These are phyloP conservation scores for Nakaseomyces uthaithaninus DNA, from an alignment of 1,139 yeast species.

Conservation along the genomic window DNA sequence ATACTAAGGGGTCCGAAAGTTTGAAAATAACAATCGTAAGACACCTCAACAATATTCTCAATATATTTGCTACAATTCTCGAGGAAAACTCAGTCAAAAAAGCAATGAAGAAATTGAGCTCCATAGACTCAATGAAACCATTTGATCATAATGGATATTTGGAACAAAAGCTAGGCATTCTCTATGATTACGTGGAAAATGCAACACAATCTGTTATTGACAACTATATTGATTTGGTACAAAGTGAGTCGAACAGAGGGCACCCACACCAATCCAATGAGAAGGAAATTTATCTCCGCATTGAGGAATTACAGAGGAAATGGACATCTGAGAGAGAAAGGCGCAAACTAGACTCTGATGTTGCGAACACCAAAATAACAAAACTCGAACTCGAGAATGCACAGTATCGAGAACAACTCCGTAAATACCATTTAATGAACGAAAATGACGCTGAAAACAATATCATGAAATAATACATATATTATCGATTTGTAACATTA, in stretches of 20 bases:
- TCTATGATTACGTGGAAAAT: constrained; percentile 49
- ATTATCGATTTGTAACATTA: too few species aligned
- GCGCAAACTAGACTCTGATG: constrained; percentile 49
- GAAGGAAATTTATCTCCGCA: constrained; percentile 38
- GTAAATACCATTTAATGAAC: constrained; percentile 9
- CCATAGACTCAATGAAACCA: constrained; percentile 32
- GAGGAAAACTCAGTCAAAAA: constrained; percentile 52
- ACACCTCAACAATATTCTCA: constrained; percentile 39
- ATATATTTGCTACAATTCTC: constrained; percentile 46
- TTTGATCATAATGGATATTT: constrained; percentile 31
- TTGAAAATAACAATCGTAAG: constrained; percentile 25
- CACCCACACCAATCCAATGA: constrained; percentile 19
- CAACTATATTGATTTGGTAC: constrained; percentile 41
- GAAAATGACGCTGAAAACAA: neutral
- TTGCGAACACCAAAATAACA: constrained; percentile 43
- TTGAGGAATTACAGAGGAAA: constrained; percentile 53
- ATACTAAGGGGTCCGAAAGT: constrained; percentile 16
- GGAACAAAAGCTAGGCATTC: constrained; percentile 44
- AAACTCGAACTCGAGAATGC: constrained; percentile 52
- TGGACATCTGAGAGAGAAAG: constrained; percentile 71
- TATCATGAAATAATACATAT: neutral
- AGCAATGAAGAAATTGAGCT: constrained; percentile 45
- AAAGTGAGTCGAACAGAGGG: constrained; percentile 11
- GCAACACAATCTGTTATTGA: constrained; percentile 52
- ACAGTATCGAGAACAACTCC: constrained; percentile 33